Evolutionary conservation across 1,284 basidiomycete genomes (phyloP).

Genomic region (Taiwanofungus camphoratus): DNA sequence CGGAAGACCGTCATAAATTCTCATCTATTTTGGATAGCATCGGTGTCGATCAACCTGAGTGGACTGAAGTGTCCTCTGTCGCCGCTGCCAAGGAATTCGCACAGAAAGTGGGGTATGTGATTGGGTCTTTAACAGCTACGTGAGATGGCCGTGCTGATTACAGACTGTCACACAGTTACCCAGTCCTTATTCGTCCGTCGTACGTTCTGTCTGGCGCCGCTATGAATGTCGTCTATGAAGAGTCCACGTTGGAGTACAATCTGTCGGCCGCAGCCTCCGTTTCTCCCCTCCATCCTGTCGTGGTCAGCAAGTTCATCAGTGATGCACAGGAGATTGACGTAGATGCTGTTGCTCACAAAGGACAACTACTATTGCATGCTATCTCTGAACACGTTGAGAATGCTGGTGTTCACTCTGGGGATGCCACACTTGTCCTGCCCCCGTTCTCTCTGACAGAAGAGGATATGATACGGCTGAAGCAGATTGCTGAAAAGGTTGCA

Average conservation of each 20-base stretch:
- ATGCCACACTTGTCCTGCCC: slow-evolving; percentile 97
- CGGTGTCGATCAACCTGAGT: slow-evolving; percentile 95
- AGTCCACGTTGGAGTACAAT: slow-evolving; percentile 84
- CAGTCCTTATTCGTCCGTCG: slow-evolving; percentile 92
- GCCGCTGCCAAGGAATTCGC: slow-evolving; percentile 93
- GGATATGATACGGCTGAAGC: slow-evolving; percentile 87
- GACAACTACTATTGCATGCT: slow-evolving; percentile 92
- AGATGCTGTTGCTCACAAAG: slow-evolving; percentile 94
- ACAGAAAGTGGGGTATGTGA: slow-evolving; percentile 66
- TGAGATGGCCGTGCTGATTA: not conserved
- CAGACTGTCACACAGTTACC: slow-evolving; percentile 56
- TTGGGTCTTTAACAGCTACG: not conserved
- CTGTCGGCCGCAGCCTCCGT: slow-evolving; percentile 93
- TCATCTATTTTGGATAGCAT: slow-evolving; percentile 92
- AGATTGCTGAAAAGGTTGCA: slow-evolving; percentile 93
- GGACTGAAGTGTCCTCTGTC: slow-evolving; percentile 88
- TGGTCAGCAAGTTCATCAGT: slow-evolving; percentile 98
- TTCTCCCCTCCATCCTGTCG: slow-evolving; percentile 95
- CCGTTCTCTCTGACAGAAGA: slow-evolving; percentile 77
- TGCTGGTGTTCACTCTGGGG: slow-evolving; percentile 98
- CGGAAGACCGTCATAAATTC: slow-evolving; percentile 99
- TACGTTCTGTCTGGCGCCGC: slow-evolving; percentile 98
- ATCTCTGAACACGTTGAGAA: slow-evolving; percentile 99
- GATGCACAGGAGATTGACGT: slow-evolving; percentile 97
- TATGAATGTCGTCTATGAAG: slow-evolving; percentile 98